phyloP scores from a whole-genome alignment of 768 basidiomycete genomes.

The Macrolepiota albuminosa region DNA sequence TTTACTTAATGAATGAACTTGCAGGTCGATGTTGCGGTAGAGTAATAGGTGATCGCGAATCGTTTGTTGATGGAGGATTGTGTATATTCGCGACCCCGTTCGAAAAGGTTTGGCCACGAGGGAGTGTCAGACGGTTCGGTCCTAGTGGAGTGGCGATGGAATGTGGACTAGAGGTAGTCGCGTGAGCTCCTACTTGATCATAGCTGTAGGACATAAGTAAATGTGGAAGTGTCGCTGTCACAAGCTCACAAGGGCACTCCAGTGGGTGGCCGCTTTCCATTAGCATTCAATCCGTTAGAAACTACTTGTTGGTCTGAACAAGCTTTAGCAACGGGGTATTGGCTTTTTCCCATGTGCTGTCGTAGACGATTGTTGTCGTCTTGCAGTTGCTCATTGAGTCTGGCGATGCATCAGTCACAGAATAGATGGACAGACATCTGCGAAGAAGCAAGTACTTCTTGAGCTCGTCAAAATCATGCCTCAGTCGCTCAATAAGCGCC shows the following conservation, averaged over 20 bases:
- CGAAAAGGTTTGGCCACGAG: slow-evolving; percentile 52
- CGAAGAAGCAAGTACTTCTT: slow-evolving; percentile 41
- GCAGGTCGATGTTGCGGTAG: slow-evolving; percentile 36
- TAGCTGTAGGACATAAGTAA: slow-evolving; percentile 16
- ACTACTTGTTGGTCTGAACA: slow-evolving; percentile 28
- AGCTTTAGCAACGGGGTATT: slow-evolving; percentile 18
- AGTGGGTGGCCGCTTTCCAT: slow-evolving; percentile 62
- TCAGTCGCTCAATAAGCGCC: slow-evolving; percentile 46
- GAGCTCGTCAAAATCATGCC: slow-evolving; percentile 46
- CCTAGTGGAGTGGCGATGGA: slow-evolving; percentile 50
- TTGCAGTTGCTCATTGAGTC: slow-evolving; percentile 44
- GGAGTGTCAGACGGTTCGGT: slow-evolving; percentile 65
- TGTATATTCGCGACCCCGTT: slow-evolving; percentile 20
- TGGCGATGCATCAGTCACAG: slow-evolving; percentile 20
- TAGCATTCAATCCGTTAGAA: slow-evolving; percentile 35
- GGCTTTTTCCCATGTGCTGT: slow-evolving; percentile 23
- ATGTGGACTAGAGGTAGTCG: slow-evolving; percentile 55
- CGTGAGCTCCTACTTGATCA: slow-evolving; percentile 20
- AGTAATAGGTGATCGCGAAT: slow-evolving; percentile 16
- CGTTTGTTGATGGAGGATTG: slow-evolving; percentile 17
- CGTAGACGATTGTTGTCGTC: slow-evolving; percentile 47
- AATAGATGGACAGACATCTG: slow-evolving; percentile 4
- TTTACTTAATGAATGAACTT: slow-evolving; percentile 22
- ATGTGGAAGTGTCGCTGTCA: background rate
- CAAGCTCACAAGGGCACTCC: slow-evolving; percentile 38